Base-by-base conservation (phyloP, 2,329 filamentous ascomycete species). In the Ophiostoma sp. region DNA sequence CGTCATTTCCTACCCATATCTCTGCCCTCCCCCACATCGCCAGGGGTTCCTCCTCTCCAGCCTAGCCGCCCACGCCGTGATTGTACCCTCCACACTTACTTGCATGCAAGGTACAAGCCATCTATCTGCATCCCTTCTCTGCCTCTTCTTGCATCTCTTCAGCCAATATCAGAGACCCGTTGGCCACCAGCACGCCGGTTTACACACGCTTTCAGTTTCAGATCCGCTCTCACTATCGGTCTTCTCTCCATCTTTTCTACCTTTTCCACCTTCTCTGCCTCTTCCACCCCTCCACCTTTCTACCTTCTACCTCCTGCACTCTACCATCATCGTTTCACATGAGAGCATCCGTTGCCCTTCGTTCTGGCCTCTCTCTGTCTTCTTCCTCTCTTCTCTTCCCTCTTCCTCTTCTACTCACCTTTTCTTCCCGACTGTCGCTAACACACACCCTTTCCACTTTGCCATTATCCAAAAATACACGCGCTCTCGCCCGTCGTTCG, bases 171-270 rank as follows among this genome's bases (percentile, higher is more conserved):
- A 78, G 77, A 76, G 76, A 77, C 77, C 78, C 76, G 73, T 80
- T 76, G 72, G 71, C 74, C 71, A 72, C 73, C 76, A 73, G 77
- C 78, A 77, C 75, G 76, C 74, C 75, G 74, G 73, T 81, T 81
- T 76, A 79, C 82, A 85, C 77, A 85, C 83, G 36, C 2, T 60
- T 75, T 74, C 72, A 75, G 83, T 86, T 85, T 85, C 83, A 85
- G 79, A 76, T 55, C 7, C 65, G 45, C 2, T 27, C 8, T 63
- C 40, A 27, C 18, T 55, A 47, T 38, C 16, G 44, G 18, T 18
- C 18, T 45, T 16, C 40, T 41, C 49, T 41, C 27, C 5, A 41
- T 41, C 38, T 62, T 18, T n/a, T 41, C 14, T 14, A 40, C 11
- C 36, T 16, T 16, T 16, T 36, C 11, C 41, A 6, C 9, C 14